These are phyloP conservation scores for Eucalyptus microcorys DNA, from an alignment of 345 rosid genomes.

Conservation along the genomic window DNA sequence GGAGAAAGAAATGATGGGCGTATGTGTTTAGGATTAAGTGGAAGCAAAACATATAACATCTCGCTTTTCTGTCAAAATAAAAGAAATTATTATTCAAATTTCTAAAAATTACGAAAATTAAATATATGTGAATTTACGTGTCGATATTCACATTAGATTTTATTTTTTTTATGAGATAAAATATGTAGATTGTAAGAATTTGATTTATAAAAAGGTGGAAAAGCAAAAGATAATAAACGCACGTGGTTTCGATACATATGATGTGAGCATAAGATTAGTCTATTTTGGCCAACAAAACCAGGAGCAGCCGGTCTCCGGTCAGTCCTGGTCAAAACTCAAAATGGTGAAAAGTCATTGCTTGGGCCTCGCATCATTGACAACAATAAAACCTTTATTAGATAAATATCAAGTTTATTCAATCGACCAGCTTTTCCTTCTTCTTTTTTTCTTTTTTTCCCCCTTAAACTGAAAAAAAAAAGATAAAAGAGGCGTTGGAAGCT, in stretches of 20 bases:
- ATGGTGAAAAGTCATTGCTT: neutral
- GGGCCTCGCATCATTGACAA: neutral
- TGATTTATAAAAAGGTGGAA: neutral
- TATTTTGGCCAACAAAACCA: neutral
- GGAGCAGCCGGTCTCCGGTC: neutral
- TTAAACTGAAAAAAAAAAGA: neutral
- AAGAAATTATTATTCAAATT: neutral
- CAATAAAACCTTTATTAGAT: neutral
- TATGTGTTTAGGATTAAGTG: neutral
- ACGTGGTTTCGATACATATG: neutral
- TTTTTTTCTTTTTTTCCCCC: accelerated
- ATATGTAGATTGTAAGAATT: neutral
- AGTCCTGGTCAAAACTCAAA: neutral
- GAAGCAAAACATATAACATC: neutral
- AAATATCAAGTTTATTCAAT: conserved; percentile 29
- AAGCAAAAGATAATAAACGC: neutral
- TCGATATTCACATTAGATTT: neutral
- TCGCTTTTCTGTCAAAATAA: neutral
- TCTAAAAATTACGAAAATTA: neutral
- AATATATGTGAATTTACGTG: neutral
- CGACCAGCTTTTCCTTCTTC: neutral
- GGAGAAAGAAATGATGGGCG: neutral
- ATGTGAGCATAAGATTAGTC: neutral
- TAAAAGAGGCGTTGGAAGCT: neutral
- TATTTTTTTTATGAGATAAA: neutral